phyloP scores from a whole-genome alignment of 345 rosid species.

The Hibiscus tridactylites region DNA sequence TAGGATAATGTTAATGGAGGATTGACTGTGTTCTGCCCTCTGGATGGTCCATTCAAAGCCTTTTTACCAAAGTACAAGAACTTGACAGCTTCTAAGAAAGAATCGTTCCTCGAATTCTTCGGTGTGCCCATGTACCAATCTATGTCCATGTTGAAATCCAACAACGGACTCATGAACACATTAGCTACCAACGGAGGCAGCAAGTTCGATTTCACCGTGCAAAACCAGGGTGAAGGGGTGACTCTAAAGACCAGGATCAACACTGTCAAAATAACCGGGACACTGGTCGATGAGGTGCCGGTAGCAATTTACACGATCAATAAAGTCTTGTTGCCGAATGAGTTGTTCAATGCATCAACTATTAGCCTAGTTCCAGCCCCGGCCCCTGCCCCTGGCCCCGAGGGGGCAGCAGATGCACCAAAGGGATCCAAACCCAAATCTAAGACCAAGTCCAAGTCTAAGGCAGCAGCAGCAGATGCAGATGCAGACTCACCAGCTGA shows the following conservation, averaged over 20 bases:
- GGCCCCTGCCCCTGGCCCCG: constrained; percentile 68
- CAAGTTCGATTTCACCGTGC: constrained; percentile 75
- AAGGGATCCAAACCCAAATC: constrained; percentile 27
- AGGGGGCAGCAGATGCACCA: constrained; percentile 55
- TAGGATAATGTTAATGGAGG: constrained; percentile 80
- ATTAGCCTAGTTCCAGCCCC: constrained; percentile 31
- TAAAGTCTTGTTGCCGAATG: constrained; percentile 69
- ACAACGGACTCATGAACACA: constrained; percentile 86
- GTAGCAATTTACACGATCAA: constrained; percentile 59
- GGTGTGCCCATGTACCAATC: constrained; percentile 75
- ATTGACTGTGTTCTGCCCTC: constrained; percentile 92
- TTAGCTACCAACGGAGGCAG: constrained; percentile 78
- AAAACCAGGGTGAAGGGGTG: constrained; percentile 68
- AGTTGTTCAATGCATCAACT: constrained; percentile 57
- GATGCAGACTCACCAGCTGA: constrained; percentile 75
- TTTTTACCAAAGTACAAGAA: constrained; percentile 75
- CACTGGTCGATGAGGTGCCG: constrained; percentile 74
- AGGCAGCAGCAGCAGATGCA: constrained; percentile 27
- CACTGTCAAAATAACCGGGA: constrained; percentile 59
- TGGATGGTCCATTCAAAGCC: constrained; percentile 75
- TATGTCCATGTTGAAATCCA: constrained; percentile 65
- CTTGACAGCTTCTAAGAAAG: constrained; percentile 60
- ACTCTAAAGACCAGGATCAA: constrained; percentile 61
- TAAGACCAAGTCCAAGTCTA: constrained; percentile 15
- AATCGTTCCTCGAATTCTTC: constrained; percentile 61